Conservation (phyloP, 768 basidiomycete species). For the Pleurotus salmoneostramineus region DNA sequence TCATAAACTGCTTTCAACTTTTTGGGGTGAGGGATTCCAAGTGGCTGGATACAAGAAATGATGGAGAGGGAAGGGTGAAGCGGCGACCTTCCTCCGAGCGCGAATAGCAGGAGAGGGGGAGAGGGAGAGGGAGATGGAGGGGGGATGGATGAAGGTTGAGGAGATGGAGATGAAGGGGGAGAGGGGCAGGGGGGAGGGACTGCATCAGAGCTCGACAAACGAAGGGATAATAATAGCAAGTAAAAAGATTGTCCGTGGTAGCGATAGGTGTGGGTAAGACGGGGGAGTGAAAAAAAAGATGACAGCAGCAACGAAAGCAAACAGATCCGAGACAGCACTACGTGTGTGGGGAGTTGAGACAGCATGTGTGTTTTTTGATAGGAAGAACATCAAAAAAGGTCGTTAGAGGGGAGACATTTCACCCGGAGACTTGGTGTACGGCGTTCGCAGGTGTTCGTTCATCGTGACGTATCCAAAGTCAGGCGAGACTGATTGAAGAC, state of each 20-base stretch:
- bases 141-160: not conserved
- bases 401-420: slow-evolving; percentile 32
- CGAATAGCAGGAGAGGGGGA: too few relatives aligned
- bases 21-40: not conserved
- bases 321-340: slow-evolving; percentile 3
- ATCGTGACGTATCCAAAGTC: slow-evolving; percentile 83
- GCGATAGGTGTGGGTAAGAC: not conserved
- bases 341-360: too few relatives aligned
- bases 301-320: slow-evolving; percentile 8
- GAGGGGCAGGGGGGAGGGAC: not conserved
- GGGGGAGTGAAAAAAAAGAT: not conserved
- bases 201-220: not conserved
- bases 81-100: too few relatives aligned
- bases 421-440: slow-evolving; percentile 55
- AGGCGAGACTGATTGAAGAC: slow-evolving; percentile 64
- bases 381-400: not conserved
- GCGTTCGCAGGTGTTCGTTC: slow-evolving; percentile 70
- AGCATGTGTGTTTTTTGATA: not conserved
- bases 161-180: not conserved
- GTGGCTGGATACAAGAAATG: slow-evolving; percentile 2
- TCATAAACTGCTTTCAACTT: not conserved
- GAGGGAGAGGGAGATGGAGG: too few relatives aligned
- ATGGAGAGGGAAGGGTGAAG: not conserved
- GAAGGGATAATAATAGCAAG: slow-evolving; percentile 7
- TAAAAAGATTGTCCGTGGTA: slow-evolving; percentile 2